These are phyloP conservation scores for Parachaetomium inaequale DNA, from an alignment of 495 filamentous ascomycete genomes.

Conservation along the genomic window DNA sequence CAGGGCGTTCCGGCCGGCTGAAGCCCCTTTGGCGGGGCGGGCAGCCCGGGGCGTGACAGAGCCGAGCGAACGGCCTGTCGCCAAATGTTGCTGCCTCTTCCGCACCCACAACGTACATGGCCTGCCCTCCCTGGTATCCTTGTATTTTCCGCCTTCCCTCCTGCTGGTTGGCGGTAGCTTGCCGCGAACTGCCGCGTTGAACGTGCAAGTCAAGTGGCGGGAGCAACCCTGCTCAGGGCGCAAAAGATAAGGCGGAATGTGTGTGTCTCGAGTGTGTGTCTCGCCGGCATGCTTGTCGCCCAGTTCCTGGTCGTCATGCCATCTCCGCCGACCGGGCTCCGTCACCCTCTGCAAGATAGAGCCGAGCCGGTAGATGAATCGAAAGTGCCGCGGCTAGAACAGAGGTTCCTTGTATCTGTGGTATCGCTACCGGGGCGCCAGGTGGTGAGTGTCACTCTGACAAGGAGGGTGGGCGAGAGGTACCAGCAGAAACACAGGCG, in stretches of 20 bases:
- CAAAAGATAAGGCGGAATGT: background rate
- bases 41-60: background rate
- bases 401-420: background rate
- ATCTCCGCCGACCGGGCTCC: background rate
- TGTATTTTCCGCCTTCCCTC: background rate
- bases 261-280: too few relatives aligned
- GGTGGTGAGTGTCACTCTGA: background rate
- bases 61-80: conserved; percentile 9
- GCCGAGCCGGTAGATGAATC: background rate
- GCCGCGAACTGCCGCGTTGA: background rate
- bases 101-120: background rate
- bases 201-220: background rate
- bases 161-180: background rate
- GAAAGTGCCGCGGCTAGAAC: background rate
- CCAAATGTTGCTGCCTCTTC: conserved; percentile 10
- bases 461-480: conserved; percentile 6
- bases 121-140: background rate
- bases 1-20: conserved; percentile 2
- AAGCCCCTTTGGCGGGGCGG: conserved; percentile 11
- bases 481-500: background rate
- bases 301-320: background rate
- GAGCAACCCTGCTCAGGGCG: background rate
- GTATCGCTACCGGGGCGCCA: background rate
- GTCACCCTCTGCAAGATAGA: background rate
- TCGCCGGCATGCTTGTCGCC: background rate